Evolutionary conservation across 192 early-diverging fungal species (phyloP), one percentile per base, ranked within the genome.

Genomic region (Backusella tuberculispora): DNA sequence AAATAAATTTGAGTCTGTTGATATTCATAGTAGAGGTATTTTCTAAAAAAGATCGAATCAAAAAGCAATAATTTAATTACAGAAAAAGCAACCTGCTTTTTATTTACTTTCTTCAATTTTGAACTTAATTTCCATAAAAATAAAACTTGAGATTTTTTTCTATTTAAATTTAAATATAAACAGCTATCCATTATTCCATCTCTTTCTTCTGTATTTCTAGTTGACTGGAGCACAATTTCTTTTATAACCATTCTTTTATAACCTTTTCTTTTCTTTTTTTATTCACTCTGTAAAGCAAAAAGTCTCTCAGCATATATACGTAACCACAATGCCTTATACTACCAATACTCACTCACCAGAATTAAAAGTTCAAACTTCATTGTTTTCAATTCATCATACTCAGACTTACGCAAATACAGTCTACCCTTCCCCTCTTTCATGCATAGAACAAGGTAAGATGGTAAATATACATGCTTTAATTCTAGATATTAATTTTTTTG

Each of bases 341-440:
- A 26, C 53, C 21, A 60, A 13, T 21, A 21, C 48, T 50, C 48
- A 50, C 12, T 60, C 53, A 13, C 53, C 53, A 24, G 53, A 60
- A 60, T 60, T 60, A 60, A 60, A 60, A 12, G 53, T 26, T 14
- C 53, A 60, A 60, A 60, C 53, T 4, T 60, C 53, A 12, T 60
- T 60, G 19, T 60, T 60, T 24, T 60, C 53, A 26, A 60, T 60
- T 60, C 53, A 60, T 6, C 53, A 60, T 26, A 60, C 21, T 24
- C 21, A 60, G 24, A 4, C 19, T 24, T 60, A 26, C 53, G 21
- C 53, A 60, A 60, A 60, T 12, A 60, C 53, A 26, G 53, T 60
- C 53, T 60, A 60, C 26, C 53, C 53, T 60, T 60, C 53, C 4
- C 53, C 53, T 60, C 53, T 60, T 60, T 60, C 53, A 26, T 60